Conservation (phyloP, 2,329 filamentous ascomycete species). For the Scedosporium boydii region DNA sequence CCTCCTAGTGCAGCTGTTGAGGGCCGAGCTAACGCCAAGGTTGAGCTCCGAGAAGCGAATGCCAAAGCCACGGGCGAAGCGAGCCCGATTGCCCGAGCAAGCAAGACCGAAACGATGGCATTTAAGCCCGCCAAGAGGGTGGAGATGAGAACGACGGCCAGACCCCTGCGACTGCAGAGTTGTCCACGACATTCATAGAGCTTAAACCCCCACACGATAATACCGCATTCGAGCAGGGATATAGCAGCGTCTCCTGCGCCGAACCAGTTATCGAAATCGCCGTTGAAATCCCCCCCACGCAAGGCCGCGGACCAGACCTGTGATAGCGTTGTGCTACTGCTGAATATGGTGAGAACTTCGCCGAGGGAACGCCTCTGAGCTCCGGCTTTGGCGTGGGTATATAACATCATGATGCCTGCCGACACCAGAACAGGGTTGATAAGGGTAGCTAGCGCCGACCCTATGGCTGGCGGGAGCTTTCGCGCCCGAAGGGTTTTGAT, state of each 20-base stretch:
- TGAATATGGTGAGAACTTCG: conserved; percentile 18
- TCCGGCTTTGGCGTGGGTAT: conserved; percentile 29
- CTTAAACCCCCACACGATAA: conserved; percentile 44
- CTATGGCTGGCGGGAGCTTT: background rate
- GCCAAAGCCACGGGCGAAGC: conserved; percentile 25
- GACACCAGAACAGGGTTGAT: conserved; percentile 40
- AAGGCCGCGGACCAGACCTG: conserved; percentile 21
- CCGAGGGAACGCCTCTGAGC: conserved; percentile 20
- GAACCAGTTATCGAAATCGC: conserved; percentile 20
- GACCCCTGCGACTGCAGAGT: conserved; percentile 32
- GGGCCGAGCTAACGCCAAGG: conserved; percentile 38
- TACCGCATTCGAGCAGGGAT: conserved; percentile 39
- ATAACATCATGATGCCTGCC: conserved; percentile 33
- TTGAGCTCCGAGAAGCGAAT: conserved; percentile 41
- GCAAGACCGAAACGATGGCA: conserved; percentile 29
- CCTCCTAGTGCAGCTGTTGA: conserved; percentile 34
- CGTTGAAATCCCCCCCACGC: conserved; percentile 6
- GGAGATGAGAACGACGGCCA: conserved; percentile 27
- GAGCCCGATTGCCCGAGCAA: conserved; percentile 27
- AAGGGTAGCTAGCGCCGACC: conserved; percentile 23
- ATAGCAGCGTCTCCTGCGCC: conserved; percentile 40
- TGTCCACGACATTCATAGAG: conserved; percentile 39
- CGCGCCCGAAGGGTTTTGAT: conserved; percentile 18
- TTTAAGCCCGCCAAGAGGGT: conserved; percentile 26
- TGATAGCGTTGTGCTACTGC: conserved; percentile 24